These are phyloP conservation scores for Lyophyllum shimeji DNA, from an alignment of 768 basidiomycete species.

Conservation along the genomic window DNA sequence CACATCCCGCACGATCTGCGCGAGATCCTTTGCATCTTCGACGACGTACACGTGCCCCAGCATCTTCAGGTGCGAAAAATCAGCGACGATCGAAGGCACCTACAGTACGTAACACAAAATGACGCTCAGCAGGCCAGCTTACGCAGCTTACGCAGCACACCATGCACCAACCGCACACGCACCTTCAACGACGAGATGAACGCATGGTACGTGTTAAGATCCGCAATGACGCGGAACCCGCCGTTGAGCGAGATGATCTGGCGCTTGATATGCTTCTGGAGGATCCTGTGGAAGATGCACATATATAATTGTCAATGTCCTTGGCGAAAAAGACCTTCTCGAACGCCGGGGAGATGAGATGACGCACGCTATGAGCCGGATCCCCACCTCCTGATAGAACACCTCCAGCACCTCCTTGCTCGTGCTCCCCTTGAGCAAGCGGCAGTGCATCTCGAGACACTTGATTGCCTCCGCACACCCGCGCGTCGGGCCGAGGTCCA, in stretches of 20 bases:
- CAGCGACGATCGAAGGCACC: slow-evolving; percentile 79
- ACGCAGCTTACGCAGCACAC: background rate
- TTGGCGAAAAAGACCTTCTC: no score
- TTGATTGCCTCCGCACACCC: slow-evolving; percentile 90
- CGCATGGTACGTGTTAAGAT: slow-evolving; percentile 89
- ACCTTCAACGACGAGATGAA: slow-evolving; percentile 90
- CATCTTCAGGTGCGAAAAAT: slow-evolving; percentile 96
- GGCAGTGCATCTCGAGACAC: slow-evolving; percentile 89
- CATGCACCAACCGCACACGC: slow-evolving; percentile 9
- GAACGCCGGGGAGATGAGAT: background rate
- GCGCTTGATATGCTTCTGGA: slow-evolving; percentile 95
- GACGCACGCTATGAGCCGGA: slow-evolving; percentile 79
- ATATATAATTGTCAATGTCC: background rate
- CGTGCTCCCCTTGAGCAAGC: slow-evolving; percentile 88
- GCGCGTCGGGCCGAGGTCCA: slow-evolving; percentile 83
- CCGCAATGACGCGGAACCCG: slow-evolving; percentile 95
- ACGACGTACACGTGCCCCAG: slow-evolving; percentile 95
- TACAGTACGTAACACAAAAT: slow-evolving; percentile 24
- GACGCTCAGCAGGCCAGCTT: background rate
- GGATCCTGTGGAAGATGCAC: slow-evolving; percentile 53
- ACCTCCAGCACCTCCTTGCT: slow-evolving; percentile 96
- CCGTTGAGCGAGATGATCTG: slow-evolving; percentile 95
- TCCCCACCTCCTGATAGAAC: slow-evolving; percentile 96
- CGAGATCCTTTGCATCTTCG: slow-evolving; percentile 93
- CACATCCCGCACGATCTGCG: slow-evolving; percentile 93